Evolutionary conservation across 202 grass and related monocot species (phyloP).

Genomic region (Hordeum pubiflorum): DNA sequence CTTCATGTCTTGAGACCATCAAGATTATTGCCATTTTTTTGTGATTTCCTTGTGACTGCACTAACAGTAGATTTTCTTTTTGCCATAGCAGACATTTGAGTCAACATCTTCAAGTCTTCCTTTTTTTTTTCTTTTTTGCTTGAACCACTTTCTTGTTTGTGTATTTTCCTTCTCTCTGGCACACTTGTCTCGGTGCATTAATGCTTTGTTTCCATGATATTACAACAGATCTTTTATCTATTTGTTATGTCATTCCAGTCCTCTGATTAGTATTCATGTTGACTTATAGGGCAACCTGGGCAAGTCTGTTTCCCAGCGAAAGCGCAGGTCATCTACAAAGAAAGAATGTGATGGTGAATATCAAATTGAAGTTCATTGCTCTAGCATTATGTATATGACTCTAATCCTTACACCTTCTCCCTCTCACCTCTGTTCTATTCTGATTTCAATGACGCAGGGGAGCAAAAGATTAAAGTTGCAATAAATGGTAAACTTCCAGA

Average conservation of each 20-base stretch:
- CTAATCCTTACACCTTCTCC: background rate
- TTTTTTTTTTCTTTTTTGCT: background rate
- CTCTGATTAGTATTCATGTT: background rate
- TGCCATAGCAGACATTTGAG: background rate
- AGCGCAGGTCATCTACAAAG: background rate
- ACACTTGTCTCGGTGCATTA: background rate
- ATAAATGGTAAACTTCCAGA: conserved; percentile 19
- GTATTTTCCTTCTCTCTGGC: background rate
- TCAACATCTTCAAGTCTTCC: background rate
- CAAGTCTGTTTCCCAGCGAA: background rate
- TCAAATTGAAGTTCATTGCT: background rate
- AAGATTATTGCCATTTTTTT: too few species aligned
- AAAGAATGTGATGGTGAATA: background rate
- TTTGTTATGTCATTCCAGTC: background rate
- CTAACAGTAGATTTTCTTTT: too few species aligned
- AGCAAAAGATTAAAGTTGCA: conserved; percentile 11
- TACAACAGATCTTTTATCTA: background rate
- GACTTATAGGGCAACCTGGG: background rate
- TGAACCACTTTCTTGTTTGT: background rate
- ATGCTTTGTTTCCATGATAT: background rate
- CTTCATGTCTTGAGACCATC: too few species aligned
- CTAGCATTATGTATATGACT: conserved; percentile 7
- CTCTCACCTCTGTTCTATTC: background rate
- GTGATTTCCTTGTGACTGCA: too few species aligned
- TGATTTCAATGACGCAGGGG: background rate